Percentiles rank a stretch among this genome's conserved stretches.
Evolutionary conservation across 2,329 filamentous ascomycete genomes (phyloP).

Genomic region (Bipolaris cookei): DNA sequence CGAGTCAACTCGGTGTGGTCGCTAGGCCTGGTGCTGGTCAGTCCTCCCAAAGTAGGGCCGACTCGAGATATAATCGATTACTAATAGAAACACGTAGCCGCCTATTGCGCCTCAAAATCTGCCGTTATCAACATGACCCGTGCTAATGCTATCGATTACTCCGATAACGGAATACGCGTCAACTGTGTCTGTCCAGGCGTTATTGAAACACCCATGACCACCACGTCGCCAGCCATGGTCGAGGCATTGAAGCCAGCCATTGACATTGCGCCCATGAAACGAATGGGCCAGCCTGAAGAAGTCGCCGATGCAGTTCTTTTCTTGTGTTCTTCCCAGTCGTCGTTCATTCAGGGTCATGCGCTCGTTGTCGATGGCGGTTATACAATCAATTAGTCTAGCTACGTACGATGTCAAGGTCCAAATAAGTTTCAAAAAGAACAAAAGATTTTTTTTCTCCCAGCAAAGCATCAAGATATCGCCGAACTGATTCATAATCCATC

Average conservation of each 20-base stretch:
- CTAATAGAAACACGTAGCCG: slow-evolving; percentile 47
- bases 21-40: slow-evolving; percentile 33
- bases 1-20: slow-evolving; percentile 59
- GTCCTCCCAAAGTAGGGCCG: neutral
- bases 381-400: slow-evolving; percentile 31
- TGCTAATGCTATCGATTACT: slow-evolving; percentile 64
- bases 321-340: slow-evolving; percentile 60
- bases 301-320: slow-evolving; percentile 62
- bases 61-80: neutral
- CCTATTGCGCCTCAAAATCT: slow-evolving; percentile 65
- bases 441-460: neutral
- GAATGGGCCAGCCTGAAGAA: slow-evolving; percentile 59
- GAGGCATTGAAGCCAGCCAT: slow-evolving; percentile 51
- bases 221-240: slow-evolving; percentile 33
- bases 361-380: slow-evolving; percentile 57
- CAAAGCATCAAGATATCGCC: neutral
- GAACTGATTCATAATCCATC: neutral
- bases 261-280: slow-evolving; percentile 55
- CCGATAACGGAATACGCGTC: slow-evolving; percentile 58
- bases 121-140: slow-evolving; percentile 65
- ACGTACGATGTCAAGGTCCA: too few species aligned
- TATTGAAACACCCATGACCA: slow-evolving; percentile 51
- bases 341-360: slow-evolving; percentile 59
- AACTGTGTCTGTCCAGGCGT: slow-evolving; percentile 65
- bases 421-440: neutral